Evolutionary conservation across 495 filamentous ascomycete species (phyloP).

Genomic region (Chaetomidium leptoderma): DNA sequence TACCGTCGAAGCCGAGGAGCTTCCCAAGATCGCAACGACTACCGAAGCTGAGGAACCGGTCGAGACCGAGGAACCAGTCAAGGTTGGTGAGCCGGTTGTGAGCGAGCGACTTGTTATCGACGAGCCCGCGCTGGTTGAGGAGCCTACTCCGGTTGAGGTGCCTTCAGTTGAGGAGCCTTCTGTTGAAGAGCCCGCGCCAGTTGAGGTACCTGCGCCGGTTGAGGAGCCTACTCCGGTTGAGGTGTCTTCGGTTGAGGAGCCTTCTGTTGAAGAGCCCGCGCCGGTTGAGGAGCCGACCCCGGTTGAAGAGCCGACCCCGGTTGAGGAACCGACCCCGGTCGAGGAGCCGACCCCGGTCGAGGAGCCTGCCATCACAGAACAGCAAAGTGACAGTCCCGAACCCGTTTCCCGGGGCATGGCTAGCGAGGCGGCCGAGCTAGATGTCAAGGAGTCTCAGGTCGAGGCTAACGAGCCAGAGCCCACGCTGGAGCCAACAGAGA

Average conservation of each 20-base stretch:
- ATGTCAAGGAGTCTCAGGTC: neutral
- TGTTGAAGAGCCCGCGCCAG: neutral
- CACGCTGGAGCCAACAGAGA: neutral
- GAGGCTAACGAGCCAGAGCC: conserved; percentile 1
- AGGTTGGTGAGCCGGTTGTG: no score
- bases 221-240: neutral
- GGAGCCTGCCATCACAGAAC: conserved; percentile 4
- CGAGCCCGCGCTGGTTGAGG: neutral
- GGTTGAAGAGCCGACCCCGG: no score
- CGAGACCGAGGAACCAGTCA: neutral
- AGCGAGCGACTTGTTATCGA: no score
- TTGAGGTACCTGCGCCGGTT: neutral
- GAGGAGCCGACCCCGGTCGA: conserved; percentile 11
- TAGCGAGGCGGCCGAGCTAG: conserved; percentile 2
- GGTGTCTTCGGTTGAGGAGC: neutral
- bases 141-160: neutral
- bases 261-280: neutral
- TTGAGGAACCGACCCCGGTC: neutral
- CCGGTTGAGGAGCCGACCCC: neutral
- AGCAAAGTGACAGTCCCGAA: neutral
- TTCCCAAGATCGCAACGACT: neutral
- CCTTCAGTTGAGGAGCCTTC: no score
- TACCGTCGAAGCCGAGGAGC: neutral
- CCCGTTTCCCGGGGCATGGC: neutral
- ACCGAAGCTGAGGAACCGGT: neutral